Conservation (phyloP, 306 rosid species). For the Cucumis hystrix region DNA sequence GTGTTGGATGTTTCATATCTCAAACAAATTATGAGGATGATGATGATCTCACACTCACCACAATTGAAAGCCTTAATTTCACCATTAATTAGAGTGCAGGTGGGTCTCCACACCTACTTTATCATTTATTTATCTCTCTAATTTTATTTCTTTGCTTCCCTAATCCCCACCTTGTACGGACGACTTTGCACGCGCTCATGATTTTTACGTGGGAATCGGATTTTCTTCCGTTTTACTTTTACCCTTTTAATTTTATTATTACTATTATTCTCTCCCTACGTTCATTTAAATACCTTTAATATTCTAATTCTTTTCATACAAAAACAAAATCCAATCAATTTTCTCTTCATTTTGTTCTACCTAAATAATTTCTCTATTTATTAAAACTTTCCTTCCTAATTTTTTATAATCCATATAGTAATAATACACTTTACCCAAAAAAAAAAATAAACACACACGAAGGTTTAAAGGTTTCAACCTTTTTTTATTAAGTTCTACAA, state of each 20-base stretch:
- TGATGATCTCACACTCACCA: background rate
- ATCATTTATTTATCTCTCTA: background rate
- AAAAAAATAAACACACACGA: too few relatives aligned
- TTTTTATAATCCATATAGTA: too few relatives aligned
- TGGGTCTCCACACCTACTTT: background rate
- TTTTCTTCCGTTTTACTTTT: background rate
- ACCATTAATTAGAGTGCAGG: background rate
- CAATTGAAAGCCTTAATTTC: background rate
- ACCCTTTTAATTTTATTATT: background rate
- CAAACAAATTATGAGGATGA: background rate
- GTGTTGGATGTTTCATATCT: background rate
- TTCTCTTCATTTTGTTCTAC: too few relatives aligned
- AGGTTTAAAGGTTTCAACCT: too few relatives aligned
- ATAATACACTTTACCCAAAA: too few relatives aligned
- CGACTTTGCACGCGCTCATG: background rate
- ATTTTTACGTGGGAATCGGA: conserved; percentile 14
- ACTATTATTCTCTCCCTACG: too few relatives aligned
- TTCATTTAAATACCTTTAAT: too few relatives aligned
- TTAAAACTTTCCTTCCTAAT: too few relatives aligned
- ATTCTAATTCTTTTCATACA: too few relatives aligned
- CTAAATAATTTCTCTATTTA: too few relatives aligned
- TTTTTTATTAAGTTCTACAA: too few relatives aligned
- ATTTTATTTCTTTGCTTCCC: background rate
- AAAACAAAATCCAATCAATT: too few relatives aligned
- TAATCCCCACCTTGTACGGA: background rate